Conservation (phyloP, 1,139 yeast species). For the Saccharomyces hybrid region DNA sequence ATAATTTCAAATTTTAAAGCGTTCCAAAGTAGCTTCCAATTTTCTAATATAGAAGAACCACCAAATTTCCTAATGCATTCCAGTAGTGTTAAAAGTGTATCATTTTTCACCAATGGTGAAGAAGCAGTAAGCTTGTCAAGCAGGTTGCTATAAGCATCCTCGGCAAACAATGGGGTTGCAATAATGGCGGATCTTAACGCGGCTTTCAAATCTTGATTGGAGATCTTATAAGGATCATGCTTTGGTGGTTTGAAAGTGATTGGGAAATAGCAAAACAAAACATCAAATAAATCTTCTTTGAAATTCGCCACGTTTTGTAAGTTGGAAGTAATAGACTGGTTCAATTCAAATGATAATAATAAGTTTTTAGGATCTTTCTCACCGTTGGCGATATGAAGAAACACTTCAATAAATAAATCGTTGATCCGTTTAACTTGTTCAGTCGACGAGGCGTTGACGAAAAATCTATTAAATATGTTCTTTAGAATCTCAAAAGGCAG, state of each 20-base stretch:
- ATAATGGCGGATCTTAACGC: constrained; percentile 54
- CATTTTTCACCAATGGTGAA: constrained; percentile 67
- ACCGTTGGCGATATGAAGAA: constrained; percentile 65
- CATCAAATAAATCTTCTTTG: constrained; percentile 70
- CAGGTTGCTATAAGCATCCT: constrained; percentile 68
- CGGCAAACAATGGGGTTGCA: constrained; percentile 57
- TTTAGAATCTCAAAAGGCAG: constrained; percentile 49
- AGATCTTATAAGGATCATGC: constrained; percentile 80
- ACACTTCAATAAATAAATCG: constrained; percentile 44
- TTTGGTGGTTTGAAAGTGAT: constrained; percentile 91
- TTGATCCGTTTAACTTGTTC: constrained; percentile 9
- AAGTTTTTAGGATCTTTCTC: constrained; percentile 94
- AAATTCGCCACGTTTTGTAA: constrained; percentile 38
- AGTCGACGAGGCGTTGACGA: constrained; percentile 11
- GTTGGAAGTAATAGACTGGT: constrained; percentile 41
- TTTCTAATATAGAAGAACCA: constrained; percentile 38
- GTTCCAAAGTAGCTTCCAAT: constrained; percentile 79
- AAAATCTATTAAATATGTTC: constrained; percentile 28
- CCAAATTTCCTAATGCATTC: constrained; percentile 51
- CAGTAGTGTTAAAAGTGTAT: constrained; percentile 58
- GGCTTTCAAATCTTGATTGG: constrained; percentile 61
- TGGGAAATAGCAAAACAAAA: constrained; percentile 91
- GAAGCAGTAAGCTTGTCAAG: constrained; percentile 83
- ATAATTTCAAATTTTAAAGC: constrained; percentile 81
- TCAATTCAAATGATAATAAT: constrained; percentile 58